These are phyloP conservation scores for Eutypa lata DNA, from an alignment of 2,329 filamentous ascomycete genomes.

Conservation along the genomic window DNA sequence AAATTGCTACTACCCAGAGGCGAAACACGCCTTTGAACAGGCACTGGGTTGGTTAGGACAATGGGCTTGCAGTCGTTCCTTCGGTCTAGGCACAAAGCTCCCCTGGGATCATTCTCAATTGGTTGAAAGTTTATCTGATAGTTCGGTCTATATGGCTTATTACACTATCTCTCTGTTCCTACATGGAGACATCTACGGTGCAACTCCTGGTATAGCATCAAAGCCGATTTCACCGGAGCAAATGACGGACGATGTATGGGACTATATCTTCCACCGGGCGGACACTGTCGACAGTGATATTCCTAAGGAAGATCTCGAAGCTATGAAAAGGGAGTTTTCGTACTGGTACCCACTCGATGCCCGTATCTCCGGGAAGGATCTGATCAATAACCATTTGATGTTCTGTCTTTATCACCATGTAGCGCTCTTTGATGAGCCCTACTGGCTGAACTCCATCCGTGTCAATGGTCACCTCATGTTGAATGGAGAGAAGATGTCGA, in stretches of 20 bases:
- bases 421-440: conserved; percentile 81
- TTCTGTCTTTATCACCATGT: conserved; percentile 95
- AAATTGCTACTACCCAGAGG: conserved; percentile 76
- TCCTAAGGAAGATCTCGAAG: conserved; percentile 67
- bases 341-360: conserved; percentile 97
- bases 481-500: conserved; percentile 98
- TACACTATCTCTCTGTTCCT: conserved; percentile 66
- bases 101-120: conserved; percentile 91
- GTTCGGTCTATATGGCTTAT: conserved; percentile 87
- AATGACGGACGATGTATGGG: conserved; percentile 94
- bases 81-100: conserved; percentile 87
- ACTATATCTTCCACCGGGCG: conserved; percentile 83
- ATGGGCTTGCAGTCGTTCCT: conserved; percentile 92
- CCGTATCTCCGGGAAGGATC: conserved; percentile 84
- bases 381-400: conserved; percentile 90
- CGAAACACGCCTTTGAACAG: conserved; percentile 76
- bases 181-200: conserved; percentile 86
- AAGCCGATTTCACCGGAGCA: conserved; percentile 67
- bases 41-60: conserved; percentile 91
- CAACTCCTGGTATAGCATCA: conserved; percentile 61
- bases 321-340: conserved; percentile 86
- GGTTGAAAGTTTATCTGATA: conserved; percentile 89
- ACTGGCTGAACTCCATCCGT: conserved; percentile 83
- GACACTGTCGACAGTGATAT: conserved; percentile 70
- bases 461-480: conserved; percentile 91